These are phyloP conservation scores for Parastagonospora nodorum DNA, from an alignment of 2,329 filamentous ascomycete species.

Conservation along the genomic window DNA sequence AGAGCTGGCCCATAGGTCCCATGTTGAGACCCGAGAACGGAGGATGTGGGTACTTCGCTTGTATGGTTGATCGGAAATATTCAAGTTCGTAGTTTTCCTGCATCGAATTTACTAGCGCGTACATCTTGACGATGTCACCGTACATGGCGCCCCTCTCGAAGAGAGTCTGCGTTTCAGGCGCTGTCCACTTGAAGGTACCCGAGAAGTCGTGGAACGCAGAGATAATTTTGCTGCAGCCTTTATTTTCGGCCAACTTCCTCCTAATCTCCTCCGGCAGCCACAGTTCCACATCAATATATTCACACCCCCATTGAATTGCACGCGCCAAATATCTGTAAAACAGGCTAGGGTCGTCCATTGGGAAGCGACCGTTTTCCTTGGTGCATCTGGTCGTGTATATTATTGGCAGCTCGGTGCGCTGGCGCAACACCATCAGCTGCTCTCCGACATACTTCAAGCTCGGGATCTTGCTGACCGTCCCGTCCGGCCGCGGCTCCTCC, in stretches of 20 bases:
- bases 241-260: constrained; percentile 67
- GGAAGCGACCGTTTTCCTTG: constrained; percentile 81
- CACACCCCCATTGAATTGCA: constrained; percentile 86
- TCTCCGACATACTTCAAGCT: constrained; percentile 84
- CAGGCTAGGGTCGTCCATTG: constrained; percentile 76
- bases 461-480: constrained; percentile 65
- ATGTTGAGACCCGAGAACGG: constrained; percentile 85
- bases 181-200: constrained; percentile 82
- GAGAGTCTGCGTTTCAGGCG: constrained; percentile 70
- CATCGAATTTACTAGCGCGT: constrained; percentile 77
- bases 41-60: constrained; percentile 70
- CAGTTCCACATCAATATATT: constrained; percentile 87
- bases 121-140: constrained; percentile 90
- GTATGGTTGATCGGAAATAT: constrained; percentile 81
- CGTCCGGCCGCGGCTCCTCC: constrained; percentile 69
- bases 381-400: constrained; percentile 86
- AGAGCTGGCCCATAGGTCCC: constrained; percentile 84
- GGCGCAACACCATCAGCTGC: constrained; percentile 81
- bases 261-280: constrained; percentile 82
- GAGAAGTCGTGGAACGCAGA: constrained; percentile 93
- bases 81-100: constrained; percentile 91
- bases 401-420: constrained; percentile 85
- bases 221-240: constrained; percentile 82
- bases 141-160: constrained; percentile 75
- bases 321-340: constrained; percentile 81